phyloP scores from a whole-genome alignment of 495 filamentous ascomycete genomes.

The Aspergillus ostianus region DNA sequence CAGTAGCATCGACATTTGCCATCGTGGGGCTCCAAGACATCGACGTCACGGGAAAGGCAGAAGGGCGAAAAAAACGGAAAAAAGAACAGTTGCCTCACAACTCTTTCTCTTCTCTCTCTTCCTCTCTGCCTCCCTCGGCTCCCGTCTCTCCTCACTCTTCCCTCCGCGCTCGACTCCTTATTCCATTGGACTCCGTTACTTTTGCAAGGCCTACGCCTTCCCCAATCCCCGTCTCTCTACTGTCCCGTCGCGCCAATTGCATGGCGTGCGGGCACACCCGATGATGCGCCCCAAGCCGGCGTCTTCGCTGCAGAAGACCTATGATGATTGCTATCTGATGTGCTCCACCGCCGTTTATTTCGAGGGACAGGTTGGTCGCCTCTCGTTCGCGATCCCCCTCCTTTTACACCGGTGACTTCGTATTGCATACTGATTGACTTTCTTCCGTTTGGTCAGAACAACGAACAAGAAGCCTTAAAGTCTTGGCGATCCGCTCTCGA shows the following conservation, averaged over 20 bases:
- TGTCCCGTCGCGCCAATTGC: slow-evolving; percentile 13
- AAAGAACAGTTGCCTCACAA: background rate
- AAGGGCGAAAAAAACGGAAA: slow-evolving; percentile 4
- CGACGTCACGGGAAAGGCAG: slow-evolving; percentile 44
- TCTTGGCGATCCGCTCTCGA: slow-evolving; percentile 91
- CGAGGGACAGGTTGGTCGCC: slow-evolving; percentile 70
- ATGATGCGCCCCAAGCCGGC: slow-evolving; percentile 81
- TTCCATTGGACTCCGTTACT: slow-evolving; percentile 5
- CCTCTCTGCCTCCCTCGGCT: background rate
- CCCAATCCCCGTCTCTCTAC: slow-evolving; percentile 4
- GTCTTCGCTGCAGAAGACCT: slow-evolving; percentile 90
- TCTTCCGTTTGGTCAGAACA: slow-evolving; percentile 57
- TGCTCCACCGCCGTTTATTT: slow-evolving; percentile 96
- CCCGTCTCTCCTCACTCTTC: background rate
- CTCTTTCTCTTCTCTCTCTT: slow-evolving; percentile 1
- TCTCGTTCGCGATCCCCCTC: background rate
- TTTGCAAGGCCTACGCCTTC: slow-evolving; percentile 20
- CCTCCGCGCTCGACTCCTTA: background rate
- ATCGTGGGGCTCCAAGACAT: slow-evolving; percentile 16
- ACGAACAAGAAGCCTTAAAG: slow-evolving; percentile 86
- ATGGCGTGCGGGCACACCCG: slow-evolving; percentile 31
- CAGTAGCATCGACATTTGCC: slow-evolving; percentile 4
- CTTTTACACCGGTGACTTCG: background rate
- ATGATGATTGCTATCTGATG: slow-evolving; percentile 91
- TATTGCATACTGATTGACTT: background rate